These are phyloP conservation scores for Malus fusca DNA, from an alignment of 306 rosid genomes.

Conservation along the genomic window DNA sequence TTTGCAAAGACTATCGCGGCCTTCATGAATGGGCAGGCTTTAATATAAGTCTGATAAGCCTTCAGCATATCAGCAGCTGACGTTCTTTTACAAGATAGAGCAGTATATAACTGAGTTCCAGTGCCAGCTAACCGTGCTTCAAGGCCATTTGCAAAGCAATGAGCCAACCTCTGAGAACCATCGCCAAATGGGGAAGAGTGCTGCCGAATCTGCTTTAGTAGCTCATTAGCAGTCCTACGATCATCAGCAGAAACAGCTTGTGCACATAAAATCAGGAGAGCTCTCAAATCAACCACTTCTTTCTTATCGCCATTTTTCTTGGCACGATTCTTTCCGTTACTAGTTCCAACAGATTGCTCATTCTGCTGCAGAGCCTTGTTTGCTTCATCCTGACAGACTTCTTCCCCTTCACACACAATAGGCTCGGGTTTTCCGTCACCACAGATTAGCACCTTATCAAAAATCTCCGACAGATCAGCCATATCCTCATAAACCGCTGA, in stretches of 20 bases:
- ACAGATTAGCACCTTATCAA: slow-evolving; percentile 44
- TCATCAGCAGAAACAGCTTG: slow-evolving; percentile 61
- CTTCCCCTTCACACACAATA: not conserved
- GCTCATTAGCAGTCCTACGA: slow-evolving; percentile 47
- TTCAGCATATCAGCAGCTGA: slow-evolving; percentile 51
- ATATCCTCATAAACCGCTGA: slow-evolving; percentile 27
- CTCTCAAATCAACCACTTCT: slow-evolving; percentile 52
- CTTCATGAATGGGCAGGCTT: slow-evolving; percentile 61
- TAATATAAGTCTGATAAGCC: slow-evolving; percentile 41
- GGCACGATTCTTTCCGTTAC: slow-evolving; percentile 26
- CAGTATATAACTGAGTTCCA: slow-evolving; percentile 39
- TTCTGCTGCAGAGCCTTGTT: slow-evolving; percentile 21
- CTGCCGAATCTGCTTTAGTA: slow-evolving; percentile 60
- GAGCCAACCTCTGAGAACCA: slow-evolving; percentile 59
- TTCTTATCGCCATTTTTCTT: slow-evolving; percentile 39
- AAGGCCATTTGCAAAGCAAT: slow-evolving; percentile 53
- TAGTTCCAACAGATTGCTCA: slow-evolving; percentile 13
- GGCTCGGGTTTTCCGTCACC: not conserved
- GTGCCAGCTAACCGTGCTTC: slow-evolving; percentile 69
- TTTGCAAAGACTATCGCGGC: slow-evolving; percentile 51
- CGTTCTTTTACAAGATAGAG: slow-evolving; percentile 26
- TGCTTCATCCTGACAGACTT: slow-evolving; percentile 12
- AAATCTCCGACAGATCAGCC: slow-evolving; percentile 39
- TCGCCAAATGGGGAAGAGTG: slow-evolving; percentile 60
- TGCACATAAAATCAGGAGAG: slow-evolving; percentile 54